Conservation (phyloP, 139 green algal genomes). For the Dunaliella primolecta region DNA sequence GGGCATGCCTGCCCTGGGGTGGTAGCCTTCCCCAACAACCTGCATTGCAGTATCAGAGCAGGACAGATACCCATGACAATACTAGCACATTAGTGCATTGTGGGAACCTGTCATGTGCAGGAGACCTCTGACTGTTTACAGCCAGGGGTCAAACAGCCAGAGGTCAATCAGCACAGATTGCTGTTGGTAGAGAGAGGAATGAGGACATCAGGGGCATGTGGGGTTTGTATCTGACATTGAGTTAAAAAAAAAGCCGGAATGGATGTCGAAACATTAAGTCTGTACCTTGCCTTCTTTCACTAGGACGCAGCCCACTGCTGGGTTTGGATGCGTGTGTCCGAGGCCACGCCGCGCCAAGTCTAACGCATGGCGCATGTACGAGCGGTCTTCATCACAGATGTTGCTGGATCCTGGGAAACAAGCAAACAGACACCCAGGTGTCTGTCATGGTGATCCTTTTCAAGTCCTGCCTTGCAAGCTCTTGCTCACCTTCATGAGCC, state of each 20-base stretch:
- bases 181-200: too few relatives aligned
- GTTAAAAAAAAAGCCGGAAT: too few relatives aligned
- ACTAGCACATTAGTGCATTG: background rate
- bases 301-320: slow-evolving; percentile 94
- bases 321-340: slow-evolving; percentile 91
- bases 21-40: slow-evolving; percentile 93
- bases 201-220: too few relatives aligned
- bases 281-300: slow-evolving; percentile 57
- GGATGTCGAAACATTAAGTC: too few relatives aligned
- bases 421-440: too few relatives aligned
- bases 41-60: slow-evolving; percentile 17
- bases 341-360: slow-evolving; percentile 69
- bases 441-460: too few relatives aligned
- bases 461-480: too few relatives aligned
- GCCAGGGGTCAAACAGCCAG: too few relatives aligned
- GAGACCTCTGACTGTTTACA: background rate
- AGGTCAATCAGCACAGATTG: too few relatives aligned
- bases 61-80: background rate
- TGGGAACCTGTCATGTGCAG: background rate
- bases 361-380: slow-evolving; percentile 80
- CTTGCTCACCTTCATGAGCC: background rate
- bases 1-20: slow-evolving; percentile 91
- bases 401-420: background rate
- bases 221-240: too few relatives aligned
- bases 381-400: slow-evolving; percentile 41